phyloP scores from a whole-genome alignment of 495 filamentous ascomycete species.

The Talaromyces nanjingensis region DNA sequence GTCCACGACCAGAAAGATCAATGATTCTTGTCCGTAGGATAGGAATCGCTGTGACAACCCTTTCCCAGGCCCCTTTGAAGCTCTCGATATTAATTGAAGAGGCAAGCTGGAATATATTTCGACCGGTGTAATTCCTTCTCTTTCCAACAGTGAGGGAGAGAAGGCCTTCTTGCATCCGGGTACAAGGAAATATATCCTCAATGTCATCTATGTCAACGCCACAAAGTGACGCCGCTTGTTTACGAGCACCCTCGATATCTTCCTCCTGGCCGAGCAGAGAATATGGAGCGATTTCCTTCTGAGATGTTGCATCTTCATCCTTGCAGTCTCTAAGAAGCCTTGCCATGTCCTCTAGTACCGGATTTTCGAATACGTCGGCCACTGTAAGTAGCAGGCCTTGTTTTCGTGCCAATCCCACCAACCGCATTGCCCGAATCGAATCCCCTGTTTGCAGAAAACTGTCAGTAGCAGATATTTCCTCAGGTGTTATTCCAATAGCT shows the following conservation, averaged over 20 bases:
- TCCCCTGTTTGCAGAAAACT: not conserved
- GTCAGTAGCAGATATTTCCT: not conserved
- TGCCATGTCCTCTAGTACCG: not conserved
- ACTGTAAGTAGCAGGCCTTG: not conserved
- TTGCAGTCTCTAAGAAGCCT: not conserved
- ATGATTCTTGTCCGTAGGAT: not conserved
- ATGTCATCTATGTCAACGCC: not conserved
- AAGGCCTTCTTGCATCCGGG: not conserved
- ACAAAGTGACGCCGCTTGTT: not conserved
- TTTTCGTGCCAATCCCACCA: not conserved
- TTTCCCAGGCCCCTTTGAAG: not conserved
- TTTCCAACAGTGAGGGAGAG: not conserved
- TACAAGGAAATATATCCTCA: not conserved
- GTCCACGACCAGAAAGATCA: not conserved
- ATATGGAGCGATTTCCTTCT: not conserved
- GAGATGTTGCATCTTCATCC: not conserved
- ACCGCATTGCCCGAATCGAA: not conserved
- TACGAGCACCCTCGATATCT: not conserved
- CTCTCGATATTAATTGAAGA: not conserved
- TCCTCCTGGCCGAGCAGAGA: not conserved
- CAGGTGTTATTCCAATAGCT: not conserved
- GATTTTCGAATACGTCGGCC: not conserved
- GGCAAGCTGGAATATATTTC: not conserved
- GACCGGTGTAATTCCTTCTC: not conserved
- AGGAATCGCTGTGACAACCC: not conserved